Conservation (phyloP, 441 rosid species). For the Biscutella auriculata region DNA sequence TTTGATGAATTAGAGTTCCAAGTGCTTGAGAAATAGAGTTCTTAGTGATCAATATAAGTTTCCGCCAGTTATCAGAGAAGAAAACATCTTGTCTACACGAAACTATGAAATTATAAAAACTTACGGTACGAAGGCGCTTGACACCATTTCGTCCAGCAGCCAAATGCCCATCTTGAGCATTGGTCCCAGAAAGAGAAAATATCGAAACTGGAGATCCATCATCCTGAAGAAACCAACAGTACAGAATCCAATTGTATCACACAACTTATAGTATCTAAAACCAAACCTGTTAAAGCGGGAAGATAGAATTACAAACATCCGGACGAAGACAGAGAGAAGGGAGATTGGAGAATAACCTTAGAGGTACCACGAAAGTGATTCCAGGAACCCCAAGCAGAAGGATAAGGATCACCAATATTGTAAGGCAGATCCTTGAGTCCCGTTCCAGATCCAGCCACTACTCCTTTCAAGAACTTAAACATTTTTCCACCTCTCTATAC, state of each 20-base stretch:
- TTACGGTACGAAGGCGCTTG: slow-evolving; percentile 98
- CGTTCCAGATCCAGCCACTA: slow-evolving; percentile 87
- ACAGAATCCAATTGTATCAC: neutral
- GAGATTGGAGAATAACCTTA: slow-evolving; percentile 32
- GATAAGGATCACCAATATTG: slow-evolving; percentile 76
- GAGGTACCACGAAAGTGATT: slow-evolving; percentile 83
- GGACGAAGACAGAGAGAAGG: neutral
- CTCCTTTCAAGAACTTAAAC: slow-evolving; percentile 87
- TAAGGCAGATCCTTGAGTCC: slow-evolving; percentile 94
- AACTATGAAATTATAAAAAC: slow-evolving; percentile 7
- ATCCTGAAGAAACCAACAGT: slow-evolving; percentile 38
- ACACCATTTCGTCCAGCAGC: slow-evolving; percentile 93
- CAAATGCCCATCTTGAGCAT: slow-evolving; percentile 75
- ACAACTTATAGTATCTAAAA: neutral
- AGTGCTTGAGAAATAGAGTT: neutral
- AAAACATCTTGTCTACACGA: neutral
- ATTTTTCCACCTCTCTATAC: slow-evolving; percentile 24
- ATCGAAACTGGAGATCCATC: slow-evolving; percentile 91
- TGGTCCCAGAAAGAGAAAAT: slow-evolving; percentile 67
- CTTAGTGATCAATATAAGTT: neutral
- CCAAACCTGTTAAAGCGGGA: neutral
- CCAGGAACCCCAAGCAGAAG: slow-evolving; percentile 96
- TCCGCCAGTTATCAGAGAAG: neutral
- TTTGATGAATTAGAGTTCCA: neutral
- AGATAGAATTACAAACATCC: neutral